phyloP scores from a whole-genome alignment of 768 basidiomycete genomes.

The Naganishia vaughanmartiniae region DNA sequence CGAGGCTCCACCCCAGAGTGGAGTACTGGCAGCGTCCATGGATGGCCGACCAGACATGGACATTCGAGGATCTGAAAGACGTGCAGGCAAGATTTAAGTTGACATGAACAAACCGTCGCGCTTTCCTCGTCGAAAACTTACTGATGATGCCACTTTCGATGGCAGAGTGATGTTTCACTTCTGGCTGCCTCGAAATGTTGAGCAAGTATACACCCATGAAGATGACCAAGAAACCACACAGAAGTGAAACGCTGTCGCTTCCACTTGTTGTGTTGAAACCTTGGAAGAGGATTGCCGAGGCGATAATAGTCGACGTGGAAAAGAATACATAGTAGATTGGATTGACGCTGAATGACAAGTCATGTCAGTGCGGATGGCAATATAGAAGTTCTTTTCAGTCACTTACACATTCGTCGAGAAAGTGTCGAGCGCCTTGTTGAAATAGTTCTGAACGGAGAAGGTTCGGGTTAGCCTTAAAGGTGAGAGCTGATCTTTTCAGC shows the following conservation, averaged over 20 bases:
- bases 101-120: neutral
- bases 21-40: slow-evolving; percentile 57
- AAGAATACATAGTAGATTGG: slow-evolving; percentile 98
- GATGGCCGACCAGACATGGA: slow-evolving; percentile 78
- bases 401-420: slow-evolving; percentile 97
- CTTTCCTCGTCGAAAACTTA: slow-evolving; percentile 34
- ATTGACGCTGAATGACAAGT: slow-evolving; percentile 67
- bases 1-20: slow-evolving; percentile 37
- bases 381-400: neutral
- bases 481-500: neutral
- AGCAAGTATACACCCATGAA: slow-evolving; percentile 77
- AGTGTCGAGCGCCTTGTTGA: slow-evolving; percentile 95
- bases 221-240: slow-evolving; percentile 85
- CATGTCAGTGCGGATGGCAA: slow-evolving; percentile 13
- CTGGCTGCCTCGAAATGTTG: slow-evolving; percentile 49
- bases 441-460: slow-evolving; percentile 56
- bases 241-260: slow-evolving; percentile 77
- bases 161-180: slow-evolving; percentile 45
- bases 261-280: slow-evolving; percentile 88
- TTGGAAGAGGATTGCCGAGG: slow-evolving; percentile 93
- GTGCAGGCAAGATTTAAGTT: neutral
- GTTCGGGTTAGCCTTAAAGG: neutral
- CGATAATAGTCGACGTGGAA: slow-evolving; percentile 85
- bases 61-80: slow-evolving; percentile 62
- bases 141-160: slow-evolving; percentile 52